Percentiles rank a stretch among this genome's conserved stretches.
Evolutionary conservation across 1,139 yeast genomes (phyloP).

Genomic region (Pichia kudriavzevii): DNA sequence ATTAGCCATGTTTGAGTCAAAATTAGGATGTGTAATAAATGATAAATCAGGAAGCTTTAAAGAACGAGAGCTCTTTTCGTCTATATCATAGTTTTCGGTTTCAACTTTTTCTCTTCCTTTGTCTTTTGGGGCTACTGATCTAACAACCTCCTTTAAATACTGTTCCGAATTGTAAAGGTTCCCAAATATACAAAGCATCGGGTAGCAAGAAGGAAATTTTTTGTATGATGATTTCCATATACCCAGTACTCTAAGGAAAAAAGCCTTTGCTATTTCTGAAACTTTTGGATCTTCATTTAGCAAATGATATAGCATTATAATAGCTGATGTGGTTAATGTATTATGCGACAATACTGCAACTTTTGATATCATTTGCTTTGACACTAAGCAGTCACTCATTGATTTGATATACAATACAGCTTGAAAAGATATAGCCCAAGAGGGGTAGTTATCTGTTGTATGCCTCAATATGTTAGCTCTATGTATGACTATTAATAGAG

Average conservation of each 20-base stretch:
- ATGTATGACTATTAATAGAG: slow-evolving; percentile 64
- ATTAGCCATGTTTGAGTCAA: slow-evolving; percentile 4
- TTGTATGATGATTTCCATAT: slow-evolving; percentile 26
- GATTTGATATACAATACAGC: slow-evolving; percentile 76
- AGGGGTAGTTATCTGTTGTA: slow-evolving; percentile 55
- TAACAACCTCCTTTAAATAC: slow-evolving; percentile 28
- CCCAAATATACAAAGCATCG: slow-evolving; percentile 21
- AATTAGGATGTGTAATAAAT: slow-evolving; percentile 10
- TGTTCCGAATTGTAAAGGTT: slow-evolving; percentile 19
- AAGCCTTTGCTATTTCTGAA: slow-evolving; percentile 22
- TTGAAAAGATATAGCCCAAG: slow-evolving; percentile 81
- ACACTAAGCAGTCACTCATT: slow-evolving; percentile 52
- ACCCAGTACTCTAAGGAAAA: slow-evolving; percentile 19
- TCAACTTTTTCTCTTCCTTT: neutral
- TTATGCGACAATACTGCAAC: slow-evolving; percentile 51
- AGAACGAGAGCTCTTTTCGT: slow-evolving; percentile 1
- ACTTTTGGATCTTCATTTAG: slow-evolving; percentile 23
- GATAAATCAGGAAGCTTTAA: slow-evolving; percentile 14
- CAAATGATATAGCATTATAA: slow-evolving; percentile 63
- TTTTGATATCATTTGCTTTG: slow-evolving; percentile 41
- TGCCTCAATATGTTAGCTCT: slow-evolving; percentile 56
- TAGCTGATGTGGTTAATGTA: slow-evolving; percentile 57
- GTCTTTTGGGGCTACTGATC: slow-evolving; percentile 14
- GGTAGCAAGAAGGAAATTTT: slow-evolving; percentile 25
- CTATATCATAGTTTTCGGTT: neutral